phyloP scores from a whole-genome alignment of 2,329 filamentous ascomycete species.

The Fusarium globosum region DNA sequence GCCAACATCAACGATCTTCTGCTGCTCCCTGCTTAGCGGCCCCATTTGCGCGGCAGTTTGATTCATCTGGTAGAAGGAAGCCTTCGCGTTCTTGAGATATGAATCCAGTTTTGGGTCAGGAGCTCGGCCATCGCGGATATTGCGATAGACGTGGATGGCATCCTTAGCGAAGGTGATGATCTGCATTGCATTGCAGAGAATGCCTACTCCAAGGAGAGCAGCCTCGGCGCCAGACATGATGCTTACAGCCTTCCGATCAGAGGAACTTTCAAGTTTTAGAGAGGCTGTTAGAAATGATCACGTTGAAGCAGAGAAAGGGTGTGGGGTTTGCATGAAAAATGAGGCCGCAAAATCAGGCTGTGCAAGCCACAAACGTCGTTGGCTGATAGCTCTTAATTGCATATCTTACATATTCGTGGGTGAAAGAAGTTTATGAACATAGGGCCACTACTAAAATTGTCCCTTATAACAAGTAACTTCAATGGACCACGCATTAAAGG shows the following conservation, averaged over 20 bases:
- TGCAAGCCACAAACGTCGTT: not conserved
- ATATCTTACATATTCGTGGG: rapidly evolving
- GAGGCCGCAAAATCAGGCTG: not conserved
- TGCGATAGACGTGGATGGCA: not conserved
- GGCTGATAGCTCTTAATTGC: not conserved
- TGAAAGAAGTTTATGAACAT: not conserved
- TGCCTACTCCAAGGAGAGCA: not conserved
- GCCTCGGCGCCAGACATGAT: not conserved
- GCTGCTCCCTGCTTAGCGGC: rapidly evolving
- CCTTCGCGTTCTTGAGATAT: not conserved
- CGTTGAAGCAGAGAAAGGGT: not conserved
- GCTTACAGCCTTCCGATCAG: rapidly evolving
- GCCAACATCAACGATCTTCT: not conserved
- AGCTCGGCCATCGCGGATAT: not conserved
- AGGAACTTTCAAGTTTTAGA: too few species aligned
- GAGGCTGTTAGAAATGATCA: too few species aligned
- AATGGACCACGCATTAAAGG: too few species aligned
- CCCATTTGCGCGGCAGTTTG: not conserved
- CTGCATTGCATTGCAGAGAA: not conserved
- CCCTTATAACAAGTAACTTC: rapidly evolving
- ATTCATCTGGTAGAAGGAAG: not conserved
- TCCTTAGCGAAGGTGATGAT: not conserved
- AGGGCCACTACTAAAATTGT: rapidly evolving
- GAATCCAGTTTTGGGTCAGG: not conserved
- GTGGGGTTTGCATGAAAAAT: not conserved